phyloP scores from a whole-genome alignment of 1,284 basidiomycete species.

The Filobasidium uniguttulatum region DNA sequence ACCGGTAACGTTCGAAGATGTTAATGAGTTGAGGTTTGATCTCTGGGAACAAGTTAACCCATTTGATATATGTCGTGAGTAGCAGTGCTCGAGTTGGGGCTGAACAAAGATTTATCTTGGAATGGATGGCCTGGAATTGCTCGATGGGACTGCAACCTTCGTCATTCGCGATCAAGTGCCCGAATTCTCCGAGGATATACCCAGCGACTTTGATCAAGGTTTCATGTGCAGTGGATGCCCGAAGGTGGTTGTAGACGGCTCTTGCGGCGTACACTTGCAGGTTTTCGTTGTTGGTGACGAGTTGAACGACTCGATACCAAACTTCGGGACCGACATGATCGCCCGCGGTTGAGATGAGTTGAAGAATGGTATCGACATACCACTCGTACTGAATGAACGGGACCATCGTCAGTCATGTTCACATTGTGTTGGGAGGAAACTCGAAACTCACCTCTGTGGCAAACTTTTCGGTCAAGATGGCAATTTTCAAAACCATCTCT shows the following conservation, averaged over 20 bases:
- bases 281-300: slow-evolving; percentile 96
- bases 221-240: slow-evolving; percentile 81
- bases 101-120: slow-evolving; percentile 88
- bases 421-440: slow-evolving; percentile 17
- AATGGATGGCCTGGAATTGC: slow-evolving; percentile 86
- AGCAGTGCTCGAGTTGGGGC: slow-evolving; percentile 84
- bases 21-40: slow-evolving; percentile 86
- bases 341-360: slow-evolving; percentile 88
- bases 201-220: slow-evolving; percentile 95
- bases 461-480: slow-evolving; percentile 94
- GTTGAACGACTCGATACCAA: slow-evolving; percentile 97
- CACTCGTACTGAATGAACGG: slow-evolving; percentile 53
- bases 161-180: slow-evolving; percentile 92
- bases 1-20: slow-evolving; percentile 94
- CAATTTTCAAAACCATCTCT: slow-evolving; percentile 98
- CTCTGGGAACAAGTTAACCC: slow-evolving; percentile 94
- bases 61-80: slow-evolving; percentile 91
- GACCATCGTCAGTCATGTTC: slow-evolving; percentile 19
- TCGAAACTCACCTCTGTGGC: slow-evolving; percentile 56
- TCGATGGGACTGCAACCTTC: slow-evolving; percentile 82
- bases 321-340: slow-evolving; percentile 98
- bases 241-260: slow-evolving; percentile 84
- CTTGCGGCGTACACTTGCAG: slow-evolving; percentile 87
- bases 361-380: slow-evolving; percentile 92
- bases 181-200: slow-evolving; percentile 94